Percentiles rank a stretch among this genome's conserved stretches.
Conservation (phyloP, 768 basidiomycete genomes). For the Sistotremastrum suecicum region DNA sequence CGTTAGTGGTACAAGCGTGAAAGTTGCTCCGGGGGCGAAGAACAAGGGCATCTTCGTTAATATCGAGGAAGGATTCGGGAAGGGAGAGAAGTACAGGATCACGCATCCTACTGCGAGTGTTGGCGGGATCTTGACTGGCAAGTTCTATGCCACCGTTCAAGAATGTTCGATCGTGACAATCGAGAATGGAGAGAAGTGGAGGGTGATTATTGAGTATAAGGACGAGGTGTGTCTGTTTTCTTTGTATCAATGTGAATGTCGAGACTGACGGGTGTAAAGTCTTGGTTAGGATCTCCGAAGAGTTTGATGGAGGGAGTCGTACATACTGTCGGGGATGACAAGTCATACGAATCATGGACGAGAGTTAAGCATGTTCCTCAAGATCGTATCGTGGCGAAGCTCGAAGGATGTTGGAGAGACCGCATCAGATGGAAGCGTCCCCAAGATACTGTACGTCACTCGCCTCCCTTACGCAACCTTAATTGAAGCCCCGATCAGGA, state of each 20-base stretch:
- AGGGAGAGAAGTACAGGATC: slow-evolving; percentile 74
- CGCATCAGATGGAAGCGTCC: slow-evolving; percentile 67
- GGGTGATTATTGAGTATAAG: slow-evolving; percentile 86
- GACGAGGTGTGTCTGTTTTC: slow-evolving; percentile 57
- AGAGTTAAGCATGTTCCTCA: slow-evolving; percentile 84
- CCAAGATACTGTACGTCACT: slow-evolving; percentile 4
- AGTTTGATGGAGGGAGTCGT: slow-evolving; percentile 83
- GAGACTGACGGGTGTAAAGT: slow-evolving; percentile 25
- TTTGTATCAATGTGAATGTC: not conserved
- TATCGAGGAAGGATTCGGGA: slow-evolving; percentile 57
- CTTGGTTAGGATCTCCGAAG: slow-evolving; percentile 82
- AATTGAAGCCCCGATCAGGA: slow-evolving; percentile 27
- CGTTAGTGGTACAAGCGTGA: slow-evolving; percentile 76
- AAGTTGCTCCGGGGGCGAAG: slow-evolving; percentile 65
- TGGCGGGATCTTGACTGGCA: slow-evolving; percentile 84
- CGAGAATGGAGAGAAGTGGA: slow-evolving; percentile 43
- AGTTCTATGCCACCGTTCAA: slow-evolving; percentile 79
- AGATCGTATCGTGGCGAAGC: slow-evolving; percentile 57
- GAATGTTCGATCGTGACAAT: slow-evolving; percentile 75
- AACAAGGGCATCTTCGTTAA: slow-evolving; percentile 85
- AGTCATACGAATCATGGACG: slow-evolving; percentile 55
- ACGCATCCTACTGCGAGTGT: slow-evolving; percentile 83
- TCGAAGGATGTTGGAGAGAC: slow-evolving; percentile 85
- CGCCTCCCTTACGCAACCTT: slow-evolving; percentile 1
- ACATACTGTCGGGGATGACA: slow-evolving; percentile 56